Base-by-base conservation (phyloP, 2,329 filamentous ascomycete species). In the Phoma herbarum region DNA sequence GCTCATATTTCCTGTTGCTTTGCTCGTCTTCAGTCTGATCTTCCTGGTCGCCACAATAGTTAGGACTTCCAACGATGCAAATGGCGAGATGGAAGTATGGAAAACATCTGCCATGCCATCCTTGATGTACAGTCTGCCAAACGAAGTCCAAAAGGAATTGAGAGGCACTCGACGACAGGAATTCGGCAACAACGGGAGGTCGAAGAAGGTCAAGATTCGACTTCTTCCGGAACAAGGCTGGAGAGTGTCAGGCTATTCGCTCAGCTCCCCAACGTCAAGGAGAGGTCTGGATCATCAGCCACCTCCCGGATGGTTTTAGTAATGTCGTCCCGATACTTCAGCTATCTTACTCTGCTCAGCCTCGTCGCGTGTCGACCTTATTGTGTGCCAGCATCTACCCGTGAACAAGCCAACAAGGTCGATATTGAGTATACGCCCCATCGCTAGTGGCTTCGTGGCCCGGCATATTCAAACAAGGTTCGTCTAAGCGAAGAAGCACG, bases 61-160 rank as follows among this genome's bases (percentile, higher is more conserved):
- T 1, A 69, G 65, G 43, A 72, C 68, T 2, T 67, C 65, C 0
- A 52, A 46, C 1, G 52, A 60, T 3, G 47, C 47, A 8, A 26
- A 61, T 4, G 43, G 37, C 1, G 55, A 29, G 6, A 47, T 63
- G 2, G 65, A 61, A 4, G 42, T 66, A 0, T 76, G 73, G 73
- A 76, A 76, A 47, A 73, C 66, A 0, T 72, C 69, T 7, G 66
- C 68, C 0, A 68, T 72, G 59, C 66, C 68, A 0, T 33, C 66
- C 0, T 44, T 72, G 14, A 57, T 72, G 3, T 70, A 68, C n/a
- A 54, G 68, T 26, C 44, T 72, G 2, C 66, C 68, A 0, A 43
- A 58, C 20, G 60, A 67, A 0, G 25, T 44, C 10, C 62, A 57
- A n/a, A 11, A 8, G 6, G 4, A n/a, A 2, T 16, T 35, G 26